Evolutionary conservation across 345 rosid genomes (phyloP).

Genomic region (Excoecaria cochinchinensis): DNA sequence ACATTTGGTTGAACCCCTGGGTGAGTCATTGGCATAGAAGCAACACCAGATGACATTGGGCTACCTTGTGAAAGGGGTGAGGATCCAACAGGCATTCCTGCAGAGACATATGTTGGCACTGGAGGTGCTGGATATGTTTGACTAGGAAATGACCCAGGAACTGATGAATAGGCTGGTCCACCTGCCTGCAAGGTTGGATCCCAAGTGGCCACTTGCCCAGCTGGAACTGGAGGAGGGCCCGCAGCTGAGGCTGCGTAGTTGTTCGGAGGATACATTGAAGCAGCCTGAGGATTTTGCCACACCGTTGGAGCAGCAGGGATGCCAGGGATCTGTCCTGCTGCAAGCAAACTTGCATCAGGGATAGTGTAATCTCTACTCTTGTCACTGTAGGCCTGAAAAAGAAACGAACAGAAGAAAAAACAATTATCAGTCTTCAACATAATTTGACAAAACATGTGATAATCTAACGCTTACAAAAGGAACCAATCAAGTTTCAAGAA

Average conservation of each 20-base stretch:
- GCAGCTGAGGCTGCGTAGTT: slow-evolving; percentile 39
- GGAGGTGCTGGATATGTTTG: slow-evolving; percentile 35
- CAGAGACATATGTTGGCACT: slow-evolving; percentile 27
- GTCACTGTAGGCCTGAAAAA: slow-evolving; percentile 74
- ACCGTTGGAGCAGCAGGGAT: slow-evolving; percentile 41
- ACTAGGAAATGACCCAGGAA: slow-evolving; percentile 36
- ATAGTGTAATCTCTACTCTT: slow-evolving; percentile 94
- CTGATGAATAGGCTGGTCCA: slow-evolving; percentile 28
- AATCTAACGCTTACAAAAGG: slow-evolving; percentile 4
- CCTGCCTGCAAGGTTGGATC: slow-evolving; percentile 39
- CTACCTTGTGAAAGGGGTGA: slow-evolving; percentile 34
- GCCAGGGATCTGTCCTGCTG: slow-evolving; percentile 50
- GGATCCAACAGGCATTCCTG: slow-evolving; percentile 37
- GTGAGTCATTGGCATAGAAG: slow-evolving; percentile 31
- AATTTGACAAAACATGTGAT: not conserved
- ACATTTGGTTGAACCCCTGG: slow-evolving; percentile 35
- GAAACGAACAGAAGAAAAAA: not conserved
- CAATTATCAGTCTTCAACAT: slow-evolving; percentile 10
- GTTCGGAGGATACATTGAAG: slow-evolving; percentile 42
- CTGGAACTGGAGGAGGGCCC: slow-evolving; percentile 36
- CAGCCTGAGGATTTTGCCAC: slow-evolving; percentile 66
- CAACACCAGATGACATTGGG: slow-evolving; percentile 20
- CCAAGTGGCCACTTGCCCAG: slow-evolving; percentile 48
- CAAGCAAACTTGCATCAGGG: slow-evolving; percentile 53
- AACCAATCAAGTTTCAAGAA: slow-evolving; percentile 41